Conservation (phyloP, 2,329 filamentous ascomycete species). For the Atkinsonella hypoxylon region DNA sequence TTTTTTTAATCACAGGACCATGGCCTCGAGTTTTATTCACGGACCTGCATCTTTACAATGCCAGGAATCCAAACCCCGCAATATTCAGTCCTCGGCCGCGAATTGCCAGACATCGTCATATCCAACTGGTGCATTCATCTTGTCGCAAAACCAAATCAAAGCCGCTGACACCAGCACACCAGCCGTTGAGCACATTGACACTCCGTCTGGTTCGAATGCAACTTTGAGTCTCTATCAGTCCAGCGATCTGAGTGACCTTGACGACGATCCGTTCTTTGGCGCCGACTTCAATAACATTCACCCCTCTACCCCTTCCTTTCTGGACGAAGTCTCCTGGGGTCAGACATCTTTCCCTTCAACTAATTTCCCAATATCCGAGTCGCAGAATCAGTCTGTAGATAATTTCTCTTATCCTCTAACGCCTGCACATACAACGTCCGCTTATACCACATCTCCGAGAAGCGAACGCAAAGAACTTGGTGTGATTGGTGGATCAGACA, state of each 20-base stretch:
- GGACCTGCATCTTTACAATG: slow-evolving; percentile 28
- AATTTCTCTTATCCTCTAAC: slow-evolving; percentile 32
- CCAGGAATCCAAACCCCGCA: slow-evolving; percentile 23
- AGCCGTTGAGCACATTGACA: slow-evolving; percentile 23
- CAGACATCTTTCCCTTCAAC: slow-evolving; percentile 9
- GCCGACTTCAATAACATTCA: slow-evolving; percentile 33
- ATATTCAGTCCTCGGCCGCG: slow-evolving; percentile 15
- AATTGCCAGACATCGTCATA: slow-evolving; percentile 17
- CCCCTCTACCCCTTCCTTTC: slow-evolving; percentile 31
- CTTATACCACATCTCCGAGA: slow-evolving; percentile 32
- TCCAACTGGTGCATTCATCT: slow-evolving; percentile 26
- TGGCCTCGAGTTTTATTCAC: slow-evolving; percentile 33
- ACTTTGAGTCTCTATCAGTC: slow-evolving; percentile 35
- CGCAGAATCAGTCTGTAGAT: slow-evolving; percentile 10
- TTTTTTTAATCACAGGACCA: slow-evolving; percentile 15
- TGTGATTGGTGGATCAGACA: slow-evolving; percentile 12
- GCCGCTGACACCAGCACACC: slow-evolving; percentile 20
- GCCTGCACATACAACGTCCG: slow-evolving; percentile 37
- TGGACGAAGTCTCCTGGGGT: slow-evolving; percentile 23
- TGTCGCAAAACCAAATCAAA: slow-evolving; percentile 26
- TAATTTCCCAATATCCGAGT: not conserved
- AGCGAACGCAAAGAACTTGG: slow-evolving; percentile 20
- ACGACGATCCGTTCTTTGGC: slow-evolving; percentile 39
- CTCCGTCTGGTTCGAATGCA: slow-evolving; percentile 38
- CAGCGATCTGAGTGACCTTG: slow-evolving; percentile 36